Evolutionary conservation across 2,329 filamentous ascomycete genomes (phyloP), one percentile per base, ranked within the genome.

Genomic region (Diaporthe aspalathi): DNA sequence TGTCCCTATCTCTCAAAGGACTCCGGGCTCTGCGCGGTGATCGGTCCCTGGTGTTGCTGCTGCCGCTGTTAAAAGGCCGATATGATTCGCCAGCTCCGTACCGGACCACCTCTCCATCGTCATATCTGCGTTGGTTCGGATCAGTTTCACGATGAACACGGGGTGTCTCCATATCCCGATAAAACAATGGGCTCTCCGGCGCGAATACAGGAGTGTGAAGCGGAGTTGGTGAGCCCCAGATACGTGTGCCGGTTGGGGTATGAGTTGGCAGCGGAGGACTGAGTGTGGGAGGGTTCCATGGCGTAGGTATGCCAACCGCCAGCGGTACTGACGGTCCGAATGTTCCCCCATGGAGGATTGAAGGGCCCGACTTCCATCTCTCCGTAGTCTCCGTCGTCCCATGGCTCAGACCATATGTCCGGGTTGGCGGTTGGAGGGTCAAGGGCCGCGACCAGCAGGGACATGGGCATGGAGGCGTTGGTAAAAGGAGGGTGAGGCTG

Each of bases 61-160:
- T 49, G n/a, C 76, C 50, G 62, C 66, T 76, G 67, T 88, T 88
- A 71, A 87, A 89, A 14, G 88, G 88, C 72, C 88, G 83, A 83
- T 89, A 90, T 47, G 87, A 89, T 79, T 90, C 88, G 71, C 88
- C 88, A 16, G 88, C 88, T 66, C 88, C 88, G 77, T 90, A 90
- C 76, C 88, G 84, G 74, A 89, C 86, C 68, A 90, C 88, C 80
- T 90, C 88, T 54, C 88, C 88, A 74, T 90, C 88, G 74, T 90
- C 88, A 76, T 88, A 90, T 77, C 88, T 89, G 72, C 38, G 62
- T 29, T 54, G 8, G 3, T 29, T 11, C 9, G 1, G 9, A 72
- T 78, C 70, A 78, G 76, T 73, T 52, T 56, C 38, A 43, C 27
- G 49, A 45, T 5, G 12, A 50, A 17, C 8, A 52, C n/a, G 32